Conservation (phyloP, 495 filamentous ascomycete genomes). For the Daldinia loculata region DNA sequence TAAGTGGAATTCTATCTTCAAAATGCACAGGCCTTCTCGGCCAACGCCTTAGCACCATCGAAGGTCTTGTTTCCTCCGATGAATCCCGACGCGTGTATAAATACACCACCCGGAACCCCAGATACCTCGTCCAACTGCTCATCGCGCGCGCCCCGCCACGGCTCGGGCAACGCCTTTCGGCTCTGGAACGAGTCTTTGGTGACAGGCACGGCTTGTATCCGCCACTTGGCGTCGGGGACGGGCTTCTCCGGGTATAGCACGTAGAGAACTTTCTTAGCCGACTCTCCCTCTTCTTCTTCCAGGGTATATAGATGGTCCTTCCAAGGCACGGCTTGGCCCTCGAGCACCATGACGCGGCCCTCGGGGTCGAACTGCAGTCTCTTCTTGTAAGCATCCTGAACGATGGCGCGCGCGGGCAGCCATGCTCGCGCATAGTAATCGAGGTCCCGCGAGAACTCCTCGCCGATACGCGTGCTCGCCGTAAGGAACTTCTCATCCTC, state of each 20-base stretch:
- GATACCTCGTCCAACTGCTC: slow-evolving; percentile 77
- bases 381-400: slow-evolving; percentile 72
- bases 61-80: slow-evolving; percentile 93
- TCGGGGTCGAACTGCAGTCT: slow-evolving; percentile 71
- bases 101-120: slow-evolving; percentile 81
- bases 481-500: slow-evolving; percentile 82
- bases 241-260: slow-evolving; percentile 91
- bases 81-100: slow-evolving; percentile 94
- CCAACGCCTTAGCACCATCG: slow-evolving; percentile 90
- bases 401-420: slow-evolving; percentile 85
- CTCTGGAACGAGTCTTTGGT: slow-evolving; percentile 86
- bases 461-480: slow-evolving; percentile 83
- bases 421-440: slow-evolving; percentile 75
- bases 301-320: slow-evolving; percentile 93
- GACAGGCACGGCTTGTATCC: slow-evolving; percentile 86
- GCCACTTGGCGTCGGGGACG: slow-evolving; percentile 79
- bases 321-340: slow-evolving; percentile 82
- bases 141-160: slow-evolving; percentile 90
- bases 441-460: slow-evolving; percentile 81
- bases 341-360: slow-evolving; percentile 83
- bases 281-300: slow-evolving; percentile 68
- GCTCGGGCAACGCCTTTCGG: slow-evolving; percentile 86
- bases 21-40: slow-evolving; percentile 66
- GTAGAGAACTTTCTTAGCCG: slow-evolving; percentile 70
- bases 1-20: slow-evolving; percentile 2